Evolutionary conservation across 768 basidiomycete genomes (phyloP).

Genomic region (Panus rudis): DNA sequence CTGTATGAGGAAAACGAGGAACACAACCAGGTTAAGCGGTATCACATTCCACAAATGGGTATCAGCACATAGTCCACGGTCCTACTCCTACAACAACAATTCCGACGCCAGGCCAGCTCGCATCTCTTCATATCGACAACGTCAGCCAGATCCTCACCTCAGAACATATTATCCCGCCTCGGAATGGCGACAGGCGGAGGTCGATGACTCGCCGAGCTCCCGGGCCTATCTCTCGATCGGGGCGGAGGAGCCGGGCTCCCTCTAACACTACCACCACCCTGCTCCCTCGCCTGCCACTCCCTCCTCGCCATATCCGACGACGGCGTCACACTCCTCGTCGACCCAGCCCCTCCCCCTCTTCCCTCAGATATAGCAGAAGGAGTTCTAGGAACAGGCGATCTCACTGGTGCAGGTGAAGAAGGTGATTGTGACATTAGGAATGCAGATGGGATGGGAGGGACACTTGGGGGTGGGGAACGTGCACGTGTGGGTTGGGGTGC

Average conservation of each 20-base stretch:
- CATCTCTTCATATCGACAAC: too few relatives aligned
- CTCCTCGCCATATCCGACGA: too few relatives aligned
- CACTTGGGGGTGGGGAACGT: conserved; percentile 10
- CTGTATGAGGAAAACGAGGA: too few relatives aligned
- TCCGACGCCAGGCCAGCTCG: too few relatives aligned
- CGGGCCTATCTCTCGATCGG: conserved; percentile 60
- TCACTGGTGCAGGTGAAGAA: conserved; percentile 9
- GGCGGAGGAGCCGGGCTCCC: conserved; percentile 53
- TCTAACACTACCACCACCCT: conserved; percentile 4
- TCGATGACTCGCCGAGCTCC: conserved; percentile 42
- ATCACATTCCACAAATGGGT: too few relatives aligned
- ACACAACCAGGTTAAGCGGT: too few relatives aligned
- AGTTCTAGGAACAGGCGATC: conserved; percentile 1
- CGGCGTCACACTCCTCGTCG: conserved; percentile 6
- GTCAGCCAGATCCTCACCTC: too few relatives aligned
- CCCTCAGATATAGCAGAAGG: not conserved
- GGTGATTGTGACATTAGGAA: conserved; percentile 11
- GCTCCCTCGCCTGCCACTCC: too few relatives aligned
- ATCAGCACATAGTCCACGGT: too few relatives aligned
- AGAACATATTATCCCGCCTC: conserved; percentile 59
- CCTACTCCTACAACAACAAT: too few relatives aligned
- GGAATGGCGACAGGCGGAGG: conserved; percentile 47
- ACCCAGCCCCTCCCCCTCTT: conserved; percentile 5
- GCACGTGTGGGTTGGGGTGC: conserved; percentile 13
- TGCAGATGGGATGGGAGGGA: conserved; percentile 11